These are phyloP conservation scores for Barnettozyma wickerhamii DNA, from an alignment of 805 yeast genomes.

Conservation along the genomic window DNA sequence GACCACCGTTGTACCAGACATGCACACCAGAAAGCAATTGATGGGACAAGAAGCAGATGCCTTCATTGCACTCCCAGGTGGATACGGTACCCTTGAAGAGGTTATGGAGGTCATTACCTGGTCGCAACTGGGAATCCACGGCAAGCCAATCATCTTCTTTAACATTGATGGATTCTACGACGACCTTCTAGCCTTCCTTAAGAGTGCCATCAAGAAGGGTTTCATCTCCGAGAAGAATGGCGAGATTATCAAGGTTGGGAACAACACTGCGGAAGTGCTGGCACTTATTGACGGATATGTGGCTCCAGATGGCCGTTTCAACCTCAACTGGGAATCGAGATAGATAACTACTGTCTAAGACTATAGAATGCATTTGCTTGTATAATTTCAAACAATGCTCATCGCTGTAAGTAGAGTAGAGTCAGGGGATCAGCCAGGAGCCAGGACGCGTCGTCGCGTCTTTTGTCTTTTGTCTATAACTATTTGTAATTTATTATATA, in stretches of 20 bases:
- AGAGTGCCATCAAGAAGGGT: constrained; percentile 55
- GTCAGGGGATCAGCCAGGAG: too few relatives aligned
- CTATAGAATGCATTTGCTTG: background rate
- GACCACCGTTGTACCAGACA: constrained; percentile 77
- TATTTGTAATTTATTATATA: too few relatives aligned
- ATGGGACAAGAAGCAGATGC: constrained; percentile 89
- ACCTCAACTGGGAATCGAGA: constrained; percentile 57
- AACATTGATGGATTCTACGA: constrained; percentile 81
- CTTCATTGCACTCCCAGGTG: constrained; percentile 88
- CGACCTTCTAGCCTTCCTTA: constrained; percentile 56
- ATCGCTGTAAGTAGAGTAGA: too few relatives aligned
- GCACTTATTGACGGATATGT: constrained; percentile 53
- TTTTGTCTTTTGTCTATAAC: too few relatives aligned
- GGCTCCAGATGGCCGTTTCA: constrained; percentile 70
- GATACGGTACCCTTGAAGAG: constrained; percentile 87
- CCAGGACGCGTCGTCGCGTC: too few relatives aligned
- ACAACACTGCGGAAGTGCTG: constrained; percentile 64
- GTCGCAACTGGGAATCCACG: constrained; percentile 85
- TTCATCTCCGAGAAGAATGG: constrained; percentile 68
- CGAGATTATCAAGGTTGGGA: constrained; percentile 63
- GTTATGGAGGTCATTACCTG: constrained; percentile 87
- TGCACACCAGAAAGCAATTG: constrained; percentile 84
- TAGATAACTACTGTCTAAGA: background rate
- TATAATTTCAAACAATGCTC: background rate
- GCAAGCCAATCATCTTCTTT: constrained; percentile 72